phyloP scores from a whole-genome alignment of 2,329 filamentous ascomycete genomes.

The Diaporthe sp. region DNA sequence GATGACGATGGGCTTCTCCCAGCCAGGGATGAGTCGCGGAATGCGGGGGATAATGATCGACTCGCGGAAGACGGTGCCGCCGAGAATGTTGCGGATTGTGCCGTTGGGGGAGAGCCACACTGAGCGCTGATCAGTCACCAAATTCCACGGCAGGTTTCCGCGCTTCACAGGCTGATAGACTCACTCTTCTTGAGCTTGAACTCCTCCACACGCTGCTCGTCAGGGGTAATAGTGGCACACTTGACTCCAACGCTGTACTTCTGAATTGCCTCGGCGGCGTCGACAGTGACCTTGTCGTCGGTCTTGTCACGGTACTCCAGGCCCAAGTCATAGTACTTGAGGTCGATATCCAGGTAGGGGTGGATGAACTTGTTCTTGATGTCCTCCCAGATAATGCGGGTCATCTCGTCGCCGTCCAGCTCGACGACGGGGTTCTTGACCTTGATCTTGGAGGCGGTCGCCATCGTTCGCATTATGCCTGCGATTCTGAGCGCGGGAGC shows the following conservation, averaged over 20 bases:
- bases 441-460: slow-evolving; percentile 87
- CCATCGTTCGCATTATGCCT: slow-evolving; percentile 62
- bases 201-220: slow-evolving; percentile 96
- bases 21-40: slow-evolving; percentile 93
- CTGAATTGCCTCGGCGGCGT: slow-evolving; percentile 97
- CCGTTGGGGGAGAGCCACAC: slow-evolving; percentile 99
- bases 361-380: slow-evolving; percentile 99
- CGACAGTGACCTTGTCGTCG: slow-evolving; percentile 94
- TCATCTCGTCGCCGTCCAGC: slow-evolving; percentile 97
- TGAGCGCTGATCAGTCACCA: slow-evolving; percentile 51
- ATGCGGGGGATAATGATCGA: slow-evolving; percentile 96
- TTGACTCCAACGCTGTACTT: slow-evolving; percentile 99
- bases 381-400: slow-evolving; percentile 97
- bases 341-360: slow-evolving; percentile 95
- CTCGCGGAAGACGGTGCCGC: slow-evolving; percentile 98
- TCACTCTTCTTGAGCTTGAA: slow-evolving; percentile 98
- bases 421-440: slow-evolving; percentile 99
- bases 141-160: slow-evolving; percentile 4
- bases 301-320: slow-evolving; percentile 96
- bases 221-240: slow-evolving; percentile 98
- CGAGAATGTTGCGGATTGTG: slow-evolving; percentile 81
- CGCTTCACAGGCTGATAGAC: slow-evolving; percentile 47
- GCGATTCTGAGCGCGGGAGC: slow-evolving; percentile 34
- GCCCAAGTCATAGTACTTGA: slow-evolving; percentile 98
- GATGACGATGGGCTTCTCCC: slow-evolving; percentile 99